These are phyloP conservation scores for Candida awuae DNA, from an alignment of 805 yeast genomes.

Conservation along the genomic window DNA sequence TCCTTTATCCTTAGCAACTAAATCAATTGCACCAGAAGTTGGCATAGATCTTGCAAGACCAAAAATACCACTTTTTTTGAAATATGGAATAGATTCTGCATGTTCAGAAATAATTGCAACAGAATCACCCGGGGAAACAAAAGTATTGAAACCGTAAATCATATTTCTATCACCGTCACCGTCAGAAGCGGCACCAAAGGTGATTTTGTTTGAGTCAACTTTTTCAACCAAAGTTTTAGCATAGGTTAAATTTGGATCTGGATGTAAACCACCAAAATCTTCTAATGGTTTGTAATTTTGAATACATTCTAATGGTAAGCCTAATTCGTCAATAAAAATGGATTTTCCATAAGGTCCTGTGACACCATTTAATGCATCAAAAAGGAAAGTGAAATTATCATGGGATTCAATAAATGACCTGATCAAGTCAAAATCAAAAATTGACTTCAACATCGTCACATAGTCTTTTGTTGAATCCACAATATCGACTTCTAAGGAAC, in stretches of 20 bases:
- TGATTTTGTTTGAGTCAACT: slow-evolving; percentile 75
- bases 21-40: slow-evolving; percentile 87
- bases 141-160: slow-evolving; percentile 93
- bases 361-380: slow-evolving; percentile 90
- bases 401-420: slow-evolving; percentile 53
- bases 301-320: slow-evolving; percentile 57
- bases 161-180: slow-evolving; percentile 99
- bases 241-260: slow-evolving; percentile 95
- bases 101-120: slow-evolving; percentile 96
- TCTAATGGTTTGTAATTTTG: slow-evolving; percentile 77
- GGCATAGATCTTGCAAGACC: slow-evolving; percentile 98
- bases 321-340: slow-evolving; percentile 78
- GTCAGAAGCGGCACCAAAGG: slow-evolving; percentile 98
- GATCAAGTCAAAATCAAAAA: slow-evolving; percentile 83
- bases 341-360: slow-evolving; percentile 94
- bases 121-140: slow-evolving; percentile 97
- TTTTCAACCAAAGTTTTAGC: slow-evolving; percentile 78
- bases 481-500: slow-evolving; percentile 65
- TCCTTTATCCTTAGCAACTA: slow-evolving; percentile 74
- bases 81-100: slow-evolving; percentile 85
- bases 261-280: slow-evolving; percentile 96
- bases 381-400: slow-evolving; percentile 61
- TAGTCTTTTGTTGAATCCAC: slow-evolving; percentile 78
- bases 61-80: slow-evolving; percentile 71
- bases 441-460: slow-evolving; percentile 67